phyloP scores from a whole-genome alignment of 2,329 filamentous ascomycete species.

The Truncatella angustata region DNA sequence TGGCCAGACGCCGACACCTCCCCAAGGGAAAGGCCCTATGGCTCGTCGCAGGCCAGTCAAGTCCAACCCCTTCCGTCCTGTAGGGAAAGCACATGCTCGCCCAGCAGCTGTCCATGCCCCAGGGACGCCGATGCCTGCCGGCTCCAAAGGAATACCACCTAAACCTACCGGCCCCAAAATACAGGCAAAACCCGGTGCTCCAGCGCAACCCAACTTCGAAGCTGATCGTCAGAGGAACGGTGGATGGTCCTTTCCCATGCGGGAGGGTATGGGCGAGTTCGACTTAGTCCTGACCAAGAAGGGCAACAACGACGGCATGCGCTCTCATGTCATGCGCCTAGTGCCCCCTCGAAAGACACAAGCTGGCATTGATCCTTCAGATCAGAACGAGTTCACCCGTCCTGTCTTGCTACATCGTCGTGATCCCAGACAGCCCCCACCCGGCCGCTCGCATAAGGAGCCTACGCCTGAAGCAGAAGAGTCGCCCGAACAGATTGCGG shows the following conservation, averaged over 20 bases:
- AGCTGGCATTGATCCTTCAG: constrained; percentile 59
- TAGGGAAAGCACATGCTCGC: constrained; percentile 48
- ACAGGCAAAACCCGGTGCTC: constrained; percentile 21
- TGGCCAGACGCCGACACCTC: constrained; percentile 44
- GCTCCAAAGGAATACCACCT: constrained; percentile 23
- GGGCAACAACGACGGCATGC: constrained; percentile 72
- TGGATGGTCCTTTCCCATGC: constrained; percentile 57
- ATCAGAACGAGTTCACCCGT: constrained; percentile 78
- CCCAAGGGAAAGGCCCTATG: constrained; percentile 36
- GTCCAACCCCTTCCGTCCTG: constrained; percentile 62
- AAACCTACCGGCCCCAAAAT: constrained; percentile 17
- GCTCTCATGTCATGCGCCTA: constrained; percentile 86
- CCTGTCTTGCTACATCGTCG: constrained; percentile 88
- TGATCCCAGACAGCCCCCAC: constrained; percentile 70
- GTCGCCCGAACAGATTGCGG: constrained; percentile 52
- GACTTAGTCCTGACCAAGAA: constrained; percentile 83
- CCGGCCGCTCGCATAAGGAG: constrained; percentile 62
- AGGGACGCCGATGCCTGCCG: constrained; percentile 21
- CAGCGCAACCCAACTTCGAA: constrained; percentile 33
- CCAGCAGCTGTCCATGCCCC: constrained; percentile 25
- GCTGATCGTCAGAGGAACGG: constrained; percentile 45
- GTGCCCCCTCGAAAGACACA: constrained; percentile 49
- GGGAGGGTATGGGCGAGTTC: constrained; percentile 42
- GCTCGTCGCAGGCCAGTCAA: constrained; percentile 47
- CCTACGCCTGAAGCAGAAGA: constrained; percentile 44